Evolutionary conservation across 2,329 filamentous ascomycete genomes (phyloP).

Genomic region (Diaporthe sp.): DNA sequence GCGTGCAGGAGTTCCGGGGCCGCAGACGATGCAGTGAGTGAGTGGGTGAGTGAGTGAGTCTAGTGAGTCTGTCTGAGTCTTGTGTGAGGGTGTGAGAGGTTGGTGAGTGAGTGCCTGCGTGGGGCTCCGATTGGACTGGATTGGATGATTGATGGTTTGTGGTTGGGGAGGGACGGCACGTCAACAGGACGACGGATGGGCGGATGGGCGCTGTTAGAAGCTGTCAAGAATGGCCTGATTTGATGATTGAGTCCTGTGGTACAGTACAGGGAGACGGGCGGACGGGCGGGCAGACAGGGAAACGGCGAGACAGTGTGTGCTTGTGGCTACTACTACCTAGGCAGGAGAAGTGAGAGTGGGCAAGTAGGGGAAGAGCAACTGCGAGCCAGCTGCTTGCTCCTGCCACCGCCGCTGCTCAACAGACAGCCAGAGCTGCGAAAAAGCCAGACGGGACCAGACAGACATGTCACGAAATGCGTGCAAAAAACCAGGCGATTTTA

Average conservation of each 20-base stretch:
- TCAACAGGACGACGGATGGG: conserved; percentile 2
- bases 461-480: conserved; percentile 25
- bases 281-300: not conserved
- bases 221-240: conserved; percentile 32
- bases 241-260: conserved; percentile 17
- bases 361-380: not conserved
- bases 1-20: not conserved
- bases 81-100: conserved; percentile 15
- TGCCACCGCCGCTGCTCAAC: not conserved
- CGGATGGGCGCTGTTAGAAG: conserved; percentile 11
- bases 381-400: not conserved
- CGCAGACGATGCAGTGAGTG: not conserved
- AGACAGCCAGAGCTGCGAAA: not conserved
- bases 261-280: not conserved
- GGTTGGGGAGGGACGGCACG: conserved; percentile 17
- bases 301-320: not conserved
- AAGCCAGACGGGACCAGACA: conserved; percentile 4
- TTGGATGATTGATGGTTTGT: conserved; percentile 4
- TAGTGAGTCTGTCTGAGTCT: conserved; percentile 5
- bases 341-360: conserved; percentile 20
- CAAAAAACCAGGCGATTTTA: conserved; percentile 37
- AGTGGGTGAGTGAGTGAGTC: not conserved
- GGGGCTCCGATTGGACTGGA: conserved; percentile 23
- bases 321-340: not conserved
- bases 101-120: not conserved